phyloP scores from a whole-genome alignment of 768 basidiomycete species.

The Auriscalpium microsporum region DNA sequence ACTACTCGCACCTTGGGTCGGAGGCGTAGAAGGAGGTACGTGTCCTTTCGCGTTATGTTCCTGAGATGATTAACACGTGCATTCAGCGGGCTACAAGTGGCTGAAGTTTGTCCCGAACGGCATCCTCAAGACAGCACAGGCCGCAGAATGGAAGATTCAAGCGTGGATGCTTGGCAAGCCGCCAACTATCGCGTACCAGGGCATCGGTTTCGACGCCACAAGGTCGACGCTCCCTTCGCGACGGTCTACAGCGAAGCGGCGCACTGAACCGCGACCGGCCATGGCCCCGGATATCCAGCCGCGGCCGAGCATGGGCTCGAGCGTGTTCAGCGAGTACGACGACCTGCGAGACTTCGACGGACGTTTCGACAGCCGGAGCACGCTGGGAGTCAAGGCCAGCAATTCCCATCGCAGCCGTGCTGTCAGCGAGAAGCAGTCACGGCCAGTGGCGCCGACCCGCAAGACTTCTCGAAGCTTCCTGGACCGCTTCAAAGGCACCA shows the following conservation, averaged over 20 bases:
- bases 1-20: constrained; percentile 93
- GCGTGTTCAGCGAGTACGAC: constrained; percentile 79
- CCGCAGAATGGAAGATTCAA: constrained; percentile 95
- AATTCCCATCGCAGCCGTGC: constrained; percentile 19
- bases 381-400: constrained; percentile 42
- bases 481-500: constrained; percentile 46
- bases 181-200: constrained; percentile 74
- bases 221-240: constrained; percentile 19
- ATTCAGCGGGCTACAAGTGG: constrained; percentile 83
- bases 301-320: constrained; percentile 65
- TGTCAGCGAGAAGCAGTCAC: constrained; percentile 24
- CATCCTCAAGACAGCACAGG: constrained; percentile 89
- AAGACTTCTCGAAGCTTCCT: constrained; percentile 67
- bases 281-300: constrained; percentile 32
- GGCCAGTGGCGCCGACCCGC: constrained; percentile 32
- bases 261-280: constrained; percentile 11
- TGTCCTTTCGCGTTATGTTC: constrained; percentile 7
- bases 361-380: constrained; percentile 74
- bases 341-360: constrained; percentile 84
- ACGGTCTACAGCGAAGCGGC: constrained; percentile 1
- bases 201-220: constrained; percentile 59
- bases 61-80: constrained; percentile 3
- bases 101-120: constrained; percentile 93
- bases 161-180: constrained; percentile 98
- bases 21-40: constrained; percentile 82